Conservation (phyloP, 2,329 filamentous ascomycete species). For the Hypoxylon sp. region DNA sequence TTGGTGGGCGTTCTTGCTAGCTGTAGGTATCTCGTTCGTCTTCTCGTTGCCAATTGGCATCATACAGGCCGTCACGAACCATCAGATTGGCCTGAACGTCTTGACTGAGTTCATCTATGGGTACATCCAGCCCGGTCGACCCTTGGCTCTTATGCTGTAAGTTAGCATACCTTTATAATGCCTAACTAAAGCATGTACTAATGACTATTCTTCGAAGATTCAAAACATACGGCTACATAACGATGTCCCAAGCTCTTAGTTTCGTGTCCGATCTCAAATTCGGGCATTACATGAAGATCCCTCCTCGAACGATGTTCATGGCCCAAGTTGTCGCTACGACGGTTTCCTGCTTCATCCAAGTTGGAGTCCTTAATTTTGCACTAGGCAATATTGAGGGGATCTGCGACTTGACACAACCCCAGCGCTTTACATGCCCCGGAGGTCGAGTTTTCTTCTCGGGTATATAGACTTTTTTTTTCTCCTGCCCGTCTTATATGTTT, state of each 20-base stretch:
- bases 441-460: constrained; percentile 75
- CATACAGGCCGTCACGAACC: constrained; percentile 78
- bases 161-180: constrained; percentile 34
- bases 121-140: constrained; percentile 80
- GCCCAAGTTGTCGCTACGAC: constrained; percentile 76
- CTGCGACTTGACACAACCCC: constrained; percentile 70
- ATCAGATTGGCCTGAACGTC: constrained; percentile 80
- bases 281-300: constrained; percentile 81
- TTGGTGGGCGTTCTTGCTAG: constrained; percentile 81
- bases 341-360: constrained; percentile 76
- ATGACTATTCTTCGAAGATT: constrained; percentile 60
- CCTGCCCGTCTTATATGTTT: not conserved
- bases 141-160: constrained; percentile 80
- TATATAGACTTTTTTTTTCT: constrained; percentile 51
- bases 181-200: constrained; percentile 29
- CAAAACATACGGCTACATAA: constrained; percentile 75
- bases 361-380: constrained; percentile 74
- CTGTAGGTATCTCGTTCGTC: constrained; percentile 73
- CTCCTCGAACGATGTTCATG: constrained; percentile 76
- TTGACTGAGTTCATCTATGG: constrained; percentile 81
- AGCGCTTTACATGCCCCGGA: constrained; percentile 75
- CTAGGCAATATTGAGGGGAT: constrained; percentile 73
- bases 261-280: constrained; percentile 78
- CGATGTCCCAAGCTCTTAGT: constrained; percentile 74
- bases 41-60: constrained; percentile 79